Percentiles rank a stretch among this genome's conserved stretches.
These are phyloP conservation scores for Mycena kentingensis DNA, from an alignment of 768 basidiomycete species.

Conservation along the genomic window DNA sequence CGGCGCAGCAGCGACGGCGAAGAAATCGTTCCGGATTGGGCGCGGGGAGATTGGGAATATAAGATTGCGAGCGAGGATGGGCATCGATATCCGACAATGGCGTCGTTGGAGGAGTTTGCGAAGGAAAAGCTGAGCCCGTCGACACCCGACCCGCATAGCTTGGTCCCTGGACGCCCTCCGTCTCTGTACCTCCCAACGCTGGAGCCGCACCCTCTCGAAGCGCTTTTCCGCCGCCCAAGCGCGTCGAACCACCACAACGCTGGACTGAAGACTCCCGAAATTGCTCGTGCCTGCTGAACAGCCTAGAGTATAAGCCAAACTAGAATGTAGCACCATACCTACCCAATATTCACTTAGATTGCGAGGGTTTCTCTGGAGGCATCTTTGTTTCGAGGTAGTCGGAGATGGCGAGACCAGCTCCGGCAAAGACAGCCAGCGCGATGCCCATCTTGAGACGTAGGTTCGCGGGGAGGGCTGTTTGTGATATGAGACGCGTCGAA, in stretches of 20 bases:
- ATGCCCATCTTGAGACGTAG: slow-evolving; percentile 56
- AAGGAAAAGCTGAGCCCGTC: slow-evolving; percentile 26
- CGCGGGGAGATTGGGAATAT: slow-evolving; percentile 61
- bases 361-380: slow-evolving; percentile 24
- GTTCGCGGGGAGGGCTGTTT: slow-evolving; percentile 52
- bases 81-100: slow-evolving; percentile 48
- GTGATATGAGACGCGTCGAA: slow-evolving; percentile 4
- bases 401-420: slow-evolving; percentile 49
- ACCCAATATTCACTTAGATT: slow-evolving; percentile 13
- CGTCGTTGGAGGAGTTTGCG: slow-evolving; percentile 40
- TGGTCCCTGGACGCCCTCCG: slow-evolving; percentile 19
- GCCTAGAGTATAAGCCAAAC: neutral
- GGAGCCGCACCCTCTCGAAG: slow-evolving; percentile 40
- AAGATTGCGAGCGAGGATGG: slow-evolving; percentile 48
- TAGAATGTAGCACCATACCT: neutral
- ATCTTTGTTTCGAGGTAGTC: slow-evolving; percentile 51
- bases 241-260: slow-evolving; percentile 13
- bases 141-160: slow-evolving; percentile 21
- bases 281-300: too few species aligned
- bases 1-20: slow-evolving; percentile 41
- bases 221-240: slow-evolving; percentile 38
- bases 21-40: slow-evolving; percentile 65
- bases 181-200: slow-evolving; percentile 26
- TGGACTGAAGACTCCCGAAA: too few species aligned
- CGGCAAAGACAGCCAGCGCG: slow-evolving; percentile 48